These are phyloP conservation scores for Apiotrichum veenhuisii DNA, from an alignment of 1,284 basidiomycete genomes.

Conservation along the genomic window DNA sequence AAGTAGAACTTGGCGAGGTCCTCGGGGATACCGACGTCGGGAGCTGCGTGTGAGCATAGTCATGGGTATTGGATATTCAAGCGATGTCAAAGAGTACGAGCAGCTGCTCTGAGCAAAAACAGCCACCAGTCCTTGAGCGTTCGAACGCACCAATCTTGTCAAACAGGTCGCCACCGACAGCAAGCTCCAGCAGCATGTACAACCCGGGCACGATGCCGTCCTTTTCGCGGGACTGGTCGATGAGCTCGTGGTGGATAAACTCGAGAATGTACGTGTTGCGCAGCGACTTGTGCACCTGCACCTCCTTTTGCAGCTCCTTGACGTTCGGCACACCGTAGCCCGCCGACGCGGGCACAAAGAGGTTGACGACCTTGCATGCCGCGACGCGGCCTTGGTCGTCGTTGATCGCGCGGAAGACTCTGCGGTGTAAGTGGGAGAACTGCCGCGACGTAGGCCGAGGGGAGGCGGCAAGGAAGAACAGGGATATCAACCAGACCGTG, in stretches of 20 bases:
- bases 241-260: slow-evolving; percentile 71
- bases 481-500: background rate
- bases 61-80: too few relatives aligned
- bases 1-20: slow-evolving; percentile 91
- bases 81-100: too few relatives aligned
- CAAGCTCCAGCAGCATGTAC: slow-evolving; percentile 90
- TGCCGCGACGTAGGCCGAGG: background rate
- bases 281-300: slow-evolving; percentile 79
- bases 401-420: slow-evolving; percentile 77
- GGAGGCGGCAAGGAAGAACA: background rate
- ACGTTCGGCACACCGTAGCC: slow-evolving; percentile 50
- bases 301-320: slow-evolving; percentile 87
- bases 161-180: slow-evolving; percentile 90
- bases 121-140: background rate
- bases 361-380: slow-evolving; percentile 76
- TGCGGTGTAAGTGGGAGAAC: slow-evolving; percentile 37
- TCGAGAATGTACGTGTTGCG: slow-evolving; percentile 81
- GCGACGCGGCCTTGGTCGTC: slow-evolving; percentile 59
- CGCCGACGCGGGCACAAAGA: slow-evolving; percentile 47
- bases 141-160: slow-evolving; percentile 82
- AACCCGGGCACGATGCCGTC: slow-evolving; percentile 62
- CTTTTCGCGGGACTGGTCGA: slow-evolving; percentile 62
- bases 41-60: slow-evolving; percentile 60
- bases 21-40: slow-evolving; percentile 81
- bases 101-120: too few relatives aligned